Evolutionary conservation across 345 rosid genomes (phyloP).

Genomic region (Brassica incana): DNA sequence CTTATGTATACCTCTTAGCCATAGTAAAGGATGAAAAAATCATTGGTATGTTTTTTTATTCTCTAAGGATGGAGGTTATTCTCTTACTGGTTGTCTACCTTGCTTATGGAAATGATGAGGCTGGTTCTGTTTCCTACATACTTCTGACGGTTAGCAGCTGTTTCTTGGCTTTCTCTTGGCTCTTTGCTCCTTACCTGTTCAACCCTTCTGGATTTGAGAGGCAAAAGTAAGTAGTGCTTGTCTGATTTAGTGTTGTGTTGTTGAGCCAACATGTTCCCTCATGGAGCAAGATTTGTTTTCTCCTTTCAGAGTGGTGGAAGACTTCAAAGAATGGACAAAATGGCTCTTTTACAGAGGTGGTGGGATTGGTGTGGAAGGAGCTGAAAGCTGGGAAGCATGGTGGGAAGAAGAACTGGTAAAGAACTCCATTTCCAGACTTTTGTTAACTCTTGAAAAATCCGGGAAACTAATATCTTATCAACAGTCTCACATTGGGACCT

Average conservation of each 20-base stretch:
- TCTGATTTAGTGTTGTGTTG: conserved; percentile 14
- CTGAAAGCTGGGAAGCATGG: conserved; percentile 99
- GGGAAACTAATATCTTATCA: conserved; percentile 1
- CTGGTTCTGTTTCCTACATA: conserved; percentile 72
- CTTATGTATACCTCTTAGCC: conserved; percentile 1
- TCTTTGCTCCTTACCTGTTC: conserved; percentile 91
- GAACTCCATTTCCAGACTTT: conserved; percentile 2
- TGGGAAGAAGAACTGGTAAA: conserved; percentile 99
- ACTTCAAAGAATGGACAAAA: conserved; percentile 97
- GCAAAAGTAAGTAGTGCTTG: conserved; percentile 70
- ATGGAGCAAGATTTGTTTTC: conserved; percentile 13
- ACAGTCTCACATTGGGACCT: conserved; percentile 83
- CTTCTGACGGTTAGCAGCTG: conserved; percentile 93
- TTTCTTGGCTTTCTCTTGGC: conserved; percentile 95
- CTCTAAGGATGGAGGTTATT: conserved; percentile 72
- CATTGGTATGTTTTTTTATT: conserved; percentile 25
- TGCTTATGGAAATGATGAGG: conserved; percentile 77
- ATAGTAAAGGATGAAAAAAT: conserved; percentile 1
- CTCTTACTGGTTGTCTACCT: conserved; percentile 77
- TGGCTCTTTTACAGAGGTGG: conserved; percentile 99
- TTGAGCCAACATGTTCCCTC: neutral
- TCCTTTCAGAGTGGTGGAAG: conserved; percentile 76
- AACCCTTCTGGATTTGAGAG: conserved; percentile 97
- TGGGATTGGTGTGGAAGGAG: conserved; percentile 97
- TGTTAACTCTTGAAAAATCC: neutral